Evolutionary conservation across 1,139 yeast genomes (phyloP).

Genomic region (Yamadazyma buinensis): DNA sequence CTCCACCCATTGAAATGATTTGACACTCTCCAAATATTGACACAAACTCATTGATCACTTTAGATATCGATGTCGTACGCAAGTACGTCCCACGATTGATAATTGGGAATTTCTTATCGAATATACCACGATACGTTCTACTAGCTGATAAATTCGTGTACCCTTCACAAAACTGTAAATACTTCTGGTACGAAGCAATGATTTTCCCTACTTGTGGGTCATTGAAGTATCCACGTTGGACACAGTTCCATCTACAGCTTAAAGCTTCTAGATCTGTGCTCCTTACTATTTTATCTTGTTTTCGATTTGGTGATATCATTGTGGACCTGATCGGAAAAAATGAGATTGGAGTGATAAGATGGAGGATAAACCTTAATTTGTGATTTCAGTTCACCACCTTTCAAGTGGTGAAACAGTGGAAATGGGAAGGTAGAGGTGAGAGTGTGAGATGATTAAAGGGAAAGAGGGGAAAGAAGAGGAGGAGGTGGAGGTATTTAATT

Average conservation of each 20-base stretch:
- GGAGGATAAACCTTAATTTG: too few relatives aligned
- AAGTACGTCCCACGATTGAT: conserved; percentile 82
- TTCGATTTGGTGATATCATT: conserved; percentile 36
- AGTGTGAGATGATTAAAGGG: not conserved
- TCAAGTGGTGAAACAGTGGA: too few relatives aligned
- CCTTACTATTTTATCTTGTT: conserved; percentile 50
- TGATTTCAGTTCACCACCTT: too few relatives aligned
- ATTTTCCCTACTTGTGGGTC: conserved; percentile 51
- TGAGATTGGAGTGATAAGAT: too few relatives aligned
- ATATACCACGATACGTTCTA: conserved; percentile 38
- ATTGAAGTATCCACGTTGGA: conserved; percentile 46
- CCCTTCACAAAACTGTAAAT: conserved; percentile 37
- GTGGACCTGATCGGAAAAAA: not conserved
- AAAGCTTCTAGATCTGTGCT: conserved; percentile 87
- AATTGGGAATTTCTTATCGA: conserved; percentile 64
- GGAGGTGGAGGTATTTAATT: too few relatives aligned
- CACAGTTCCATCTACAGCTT: conserved; percentile 65
- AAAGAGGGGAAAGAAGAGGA: not conserved
- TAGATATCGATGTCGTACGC: conserved; percentile 62
- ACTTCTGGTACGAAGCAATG: conserved; percentile 35
- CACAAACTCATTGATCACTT: conserved; percentile 49
- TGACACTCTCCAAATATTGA: conserved; percentile 40
- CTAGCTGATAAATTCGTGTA: conserved; percentile 38
- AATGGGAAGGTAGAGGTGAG: too few relatives aligned
- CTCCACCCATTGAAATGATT: conserved; percentile 87